Conservation (phyloP, 768 basidiomycete genomes). For the Tephrocybe rancida region DNA sequence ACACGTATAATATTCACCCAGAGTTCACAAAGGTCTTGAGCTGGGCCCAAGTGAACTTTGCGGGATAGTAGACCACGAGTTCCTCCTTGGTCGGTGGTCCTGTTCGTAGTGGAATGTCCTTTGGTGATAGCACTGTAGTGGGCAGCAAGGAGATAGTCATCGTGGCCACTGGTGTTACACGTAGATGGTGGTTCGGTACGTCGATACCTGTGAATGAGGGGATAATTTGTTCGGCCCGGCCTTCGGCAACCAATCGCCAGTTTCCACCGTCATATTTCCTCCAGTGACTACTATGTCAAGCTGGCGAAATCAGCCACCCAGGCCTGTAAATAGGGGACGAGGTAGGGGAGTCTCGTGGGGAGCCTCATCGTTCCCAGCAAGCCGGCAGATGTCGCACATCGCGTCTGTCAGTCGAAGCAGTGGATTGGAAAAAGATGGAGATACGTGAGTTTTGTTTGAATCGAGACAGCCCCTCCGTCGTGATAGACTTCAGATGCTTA, state of each 20-base stretch:
- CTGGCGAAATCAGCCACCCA: conserved; percentile 13
- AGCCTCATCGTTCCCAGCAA: conserved; percentile 1
- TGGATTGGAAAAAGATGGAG: conserved; percentile 73
- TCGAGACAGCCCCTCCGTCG: conserved; percentile 11
- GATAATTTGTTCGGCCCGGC: too few relatives aligned
- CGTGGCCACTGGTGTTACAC: not conserved
- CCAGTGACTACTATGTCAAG: conserved; percentile 10
- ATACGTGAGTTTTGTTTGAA: conserved; percentile 54
- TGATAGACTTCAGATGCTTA: conserved; percentile 41
- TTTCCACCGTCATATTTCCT: not conserved
- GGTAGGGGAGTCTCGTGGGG: not conserved
- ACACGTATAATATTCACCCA: conserved; percentile 47
- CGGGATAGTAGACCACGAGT: conserved; percentile 66
- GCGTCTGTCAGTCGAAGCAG: conserved; percentile 79
- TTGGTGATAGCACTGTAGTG: conserved; percentile 11
- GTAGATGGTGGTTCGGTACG: too few relatives aligned
- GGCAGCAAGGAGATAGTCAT: conserved; percentile 11
- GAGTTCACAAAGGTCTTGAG: conserved; percentile 79
- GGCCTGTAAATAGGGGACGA: conserved; percentile 10
- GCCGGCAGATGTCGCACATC: conserved; percentile 60
- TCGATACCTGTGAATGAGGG: too few relatives aligned
- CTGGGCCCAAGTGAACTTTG: conserved; percentile 76
- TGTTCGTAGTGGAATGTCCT: conserved; percentile 42
- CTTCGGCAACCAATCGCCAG: too few relatives aligned
- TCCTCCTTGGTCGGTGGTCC: conserved; percentile 75